A percentile compares a stretch with the other conserved stretches of the same genome.
Conservation (phyloP, 2,329 filamentous ascomycete species). For the Nemania abortiva region DNA sequence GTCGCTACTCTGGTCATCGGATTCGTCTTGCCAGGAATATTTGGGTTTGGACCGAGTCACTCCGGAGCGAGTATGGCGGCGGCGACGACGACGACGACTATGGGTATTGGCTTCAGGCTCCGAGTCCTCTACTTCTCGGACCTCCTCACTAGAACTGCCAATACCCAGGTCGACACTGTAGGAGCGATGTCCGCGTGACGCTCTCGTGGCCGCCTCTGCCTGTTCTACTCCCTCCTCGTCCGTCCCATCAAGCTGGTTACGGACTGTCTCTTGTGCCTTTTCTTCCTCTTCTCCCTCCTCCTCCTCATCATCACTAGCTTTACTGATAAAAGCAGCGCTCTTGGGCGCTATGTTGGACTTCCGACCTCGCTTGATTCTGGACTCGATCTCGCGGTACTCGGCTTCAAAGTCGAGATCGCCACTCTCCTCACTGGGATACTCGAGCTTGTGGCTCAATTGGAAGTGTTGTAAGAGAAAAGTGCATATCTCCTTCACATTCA, state of each 20-base stretch:
- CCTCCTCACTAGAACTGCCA: conserved; percentile 18
- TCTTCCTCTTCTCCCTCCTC: conserved; percentile 25
- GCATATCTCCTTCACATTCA: conserved; percentile 45
- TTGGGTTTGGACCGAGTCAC: conserved; percentile 11
- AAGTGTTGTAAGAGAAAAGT: conserved; percentile 42
- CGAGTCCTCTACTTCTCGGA: conserved; percentile 42
- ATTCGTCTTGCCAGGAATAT: conserved; percentile 12
- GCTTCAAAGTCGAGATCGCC: conserved; percentile 40
- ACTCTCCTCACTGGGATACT: conserved; percentile 38
- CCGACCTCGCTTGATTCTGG: conserved; percentile 44
- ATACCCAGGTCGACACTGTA: conserved; percentile 43
- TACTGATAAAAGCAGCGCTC: conserved; percentile 37
- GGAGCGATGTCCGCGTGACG: conserved; percentile 7
- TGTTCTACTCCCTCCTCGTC: neutral
- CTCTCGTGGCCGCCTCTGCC: too few relatives aligned
- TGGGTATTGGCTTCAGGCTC: conserved; percentile 37
- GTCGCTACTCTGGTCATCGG: conserved; percentile 47
- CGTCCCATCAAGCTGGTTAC: neutral
- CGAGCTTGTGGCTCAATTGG: conserved; percentile 41
- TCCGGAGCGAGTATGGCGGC: conserved; percentile 5
- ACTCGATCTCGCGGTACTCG: conserved; percentile 46
- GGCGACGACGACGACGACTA: conserved; percentile 4
- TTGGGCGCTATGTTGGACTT: conserved; percentile 34
- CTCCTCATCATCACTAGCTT: conserved; percentile 44
- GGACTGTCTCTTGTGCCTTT: conserved; percentile 35